phyloP scores from a whole-genome alignment of 495 filamentous ascomycete genomes.

The Xylaria palmicola region DNA sequence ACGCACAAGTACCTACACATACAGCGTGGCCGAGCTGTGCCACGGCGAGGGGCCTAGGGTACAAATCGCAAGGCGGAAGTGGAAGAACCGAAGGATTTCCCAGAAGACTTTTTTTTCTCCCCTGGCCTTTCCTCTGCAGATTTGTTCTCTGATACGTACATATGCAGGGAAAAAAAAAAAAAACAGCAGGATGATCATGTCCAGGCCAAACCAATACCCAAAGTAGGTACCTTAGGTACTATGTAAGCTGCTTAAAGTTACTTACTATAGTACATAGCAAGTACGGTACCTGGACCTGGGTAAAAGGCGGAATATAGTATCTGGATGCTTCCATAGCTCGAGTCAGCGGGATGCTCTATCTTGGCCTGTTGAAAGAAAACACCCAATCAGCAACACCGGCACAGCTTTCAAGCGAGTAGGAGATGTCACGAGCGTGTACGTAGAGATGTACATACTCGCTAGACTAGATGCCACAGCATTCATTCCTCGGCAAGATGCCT shows the following conservation, averaged over 20 bases:
- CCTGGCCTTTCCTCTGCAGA: no score
- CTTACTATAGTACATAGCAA: no score
- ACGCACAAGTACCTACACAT: neutral
- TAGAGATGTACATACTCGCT: no score
- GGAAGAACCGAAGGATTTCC: slow-evolving; percentile 9
- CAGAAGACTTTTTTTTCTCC: slow-evolving; percentile 3
- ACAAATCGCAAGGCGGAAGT: slow-evolving; percentile 11
- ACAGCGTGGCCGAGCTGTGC: neutral
- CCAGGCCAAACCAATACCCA: neutral
- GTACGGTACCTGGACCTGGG: neutral
- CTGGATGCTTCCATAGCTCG: no score
- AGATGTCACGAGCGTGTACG: neutral
- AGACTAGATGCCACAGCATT: no score
- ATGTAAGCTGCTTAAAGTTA: no score
- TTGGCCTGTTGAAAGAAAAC: neutral
- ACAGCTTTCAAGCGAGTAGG: neutral
- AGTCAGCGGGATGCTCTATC: no score
- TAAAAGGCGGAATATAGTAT: neutral
- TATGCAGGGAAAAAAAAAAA: no score
- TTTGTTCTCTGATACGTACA: no score
- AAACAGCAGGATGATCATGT: neutral
- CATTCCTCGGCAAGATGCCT: neutral
- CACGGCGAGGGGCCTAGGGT: neutral
- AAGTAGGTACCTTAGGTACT: no score
- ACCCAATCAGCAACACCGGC: neutral